Conservation (phyloP, 352 stramenopile species). For the Phytophthora boehmeriae region DNA sequence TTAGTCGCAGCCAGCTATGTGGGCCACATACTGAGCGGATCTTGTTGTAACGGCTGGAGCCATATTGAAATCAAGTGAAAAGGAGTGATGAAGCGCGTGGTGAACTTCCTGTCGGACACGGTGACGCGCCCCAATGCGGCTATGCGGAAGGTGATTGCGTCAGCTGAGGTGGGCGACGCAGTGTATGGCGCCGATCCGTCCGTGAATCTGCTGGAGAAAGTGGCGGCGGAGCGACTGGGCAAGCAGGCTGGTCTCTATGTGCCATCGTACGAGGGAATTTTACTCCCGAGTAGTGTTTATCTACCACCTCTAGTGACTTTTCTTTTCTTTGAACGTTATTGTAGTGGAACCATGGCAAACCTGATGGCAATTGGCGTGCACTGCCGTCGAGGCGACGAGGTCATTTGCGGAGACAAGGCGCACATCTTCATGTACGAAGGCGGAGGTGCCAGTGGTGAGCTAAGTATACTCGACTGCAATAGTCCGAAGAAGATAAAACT, state of each 20-base stretch:
- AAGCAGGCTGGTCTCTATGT: constrained; percentile 96
- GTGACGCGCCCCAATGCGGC: constrained; percentile 91
- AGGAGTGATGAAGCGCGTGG: constrained; percentile 25
- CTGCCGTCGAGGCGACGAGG: constrained; percentile 92
- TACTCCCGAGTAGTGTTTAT: background rate
- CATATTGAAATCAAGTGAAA: constrained; percentile 16
- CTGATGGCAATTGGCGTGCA: constrained; percentile 94
- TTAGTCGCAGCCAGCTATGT: too few species aligned
- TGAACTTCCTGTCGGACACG: constrained; percentile 98
- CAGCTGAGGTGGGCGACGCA: constrained; percentile 79
- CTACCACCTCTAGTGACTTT: constrained; percentile 4
- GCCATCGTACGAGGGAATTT: constrained; percentile 83
- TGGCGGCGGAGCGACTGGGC: constrained; percentile 92
- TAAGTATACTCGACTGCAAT: background rate
- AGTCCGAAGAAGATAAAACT: too few species aligned
- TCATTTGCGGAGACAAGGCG: constrained; percentile 94
- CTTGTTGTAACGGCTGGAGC: constrained; percentile 1
- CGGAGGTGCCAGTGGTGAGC: constrained; percentile 81
- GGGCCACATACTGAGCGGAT: too few species aligned
- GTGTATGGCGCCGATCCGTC: constrained; percentile 92
- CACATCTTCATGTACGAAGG: constrained; percentile 98
- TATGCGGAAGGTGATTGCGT: constrained; percentile 93
- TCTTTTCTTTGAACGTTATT: constrained; percentile 2
- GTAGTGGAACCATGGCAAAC: constrained; percentile 97
- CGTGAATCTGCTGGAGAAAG: constrained; percentile 92